These are phyloP conservation scores for Fusarium marasasianum DNA, from an alignment of 2,329 filamentous ascomycete species.

Conservation along the genomic window DNA sequence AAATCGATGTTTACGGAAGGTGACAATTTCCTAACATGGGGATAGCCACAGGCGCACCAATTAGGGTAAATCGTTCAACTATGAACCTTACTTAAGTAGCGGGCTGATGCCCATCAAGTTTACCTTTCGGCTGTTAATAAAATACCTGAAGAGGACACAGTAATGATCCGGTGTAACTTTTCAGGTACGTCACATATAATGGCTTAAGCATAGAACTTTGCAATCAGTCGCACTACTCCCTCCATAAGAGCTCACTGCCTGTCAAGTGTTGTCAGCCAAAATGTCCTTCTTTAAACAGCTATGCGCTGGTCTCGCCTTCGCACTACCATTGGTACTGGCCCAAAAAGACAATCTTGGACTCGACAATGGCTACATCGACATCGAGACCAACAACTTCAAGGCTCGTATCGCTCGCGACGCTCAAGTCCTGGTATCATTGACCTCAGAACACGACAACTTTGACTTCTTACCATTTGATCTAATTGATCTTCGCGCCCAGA, in stretches of 20 bases:
- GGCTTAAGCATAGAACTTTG: not conserved
- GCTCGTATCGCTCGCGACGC: conserved; percentile 54
- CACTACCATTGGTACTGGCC: not conserved
- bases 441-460: conserved; percentile 53
- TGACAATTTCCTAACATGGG: not conserved
- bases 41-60: not conserved
- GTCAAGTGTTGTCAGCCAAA: not conserved
- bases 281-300: conserved; percentile 9
- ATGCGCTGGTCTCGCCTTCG: not conserved
- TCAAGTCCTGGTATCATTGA: conserved; percentile 60
- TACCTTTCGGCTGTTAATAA: not conserved
- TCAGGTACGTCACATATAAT: not conserved
- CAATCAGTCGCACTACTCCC: no score
- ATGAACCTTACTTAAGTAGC: not conserved
- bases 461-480: conserved; percentile 66
- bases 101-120: not conserved
- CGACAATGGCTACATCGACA: conserved; percentile 50
- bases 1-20: not conserved
- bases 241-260: not conserved
- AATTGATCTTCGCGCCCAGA: conserved; percentile 56
- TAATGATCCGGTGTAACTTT: not conserved
- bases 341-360: conserved; percentile 48
- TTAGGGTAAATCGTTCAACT: not conserved
- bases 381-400: conserved; percentile 54
- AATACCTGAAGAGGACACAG: not conserved